These are phyloP conservation scores for Fusarium secorum DNA, from an alignment of 2,329 filamentous ascomycete species.

Conservation along the genomic window DNA sequence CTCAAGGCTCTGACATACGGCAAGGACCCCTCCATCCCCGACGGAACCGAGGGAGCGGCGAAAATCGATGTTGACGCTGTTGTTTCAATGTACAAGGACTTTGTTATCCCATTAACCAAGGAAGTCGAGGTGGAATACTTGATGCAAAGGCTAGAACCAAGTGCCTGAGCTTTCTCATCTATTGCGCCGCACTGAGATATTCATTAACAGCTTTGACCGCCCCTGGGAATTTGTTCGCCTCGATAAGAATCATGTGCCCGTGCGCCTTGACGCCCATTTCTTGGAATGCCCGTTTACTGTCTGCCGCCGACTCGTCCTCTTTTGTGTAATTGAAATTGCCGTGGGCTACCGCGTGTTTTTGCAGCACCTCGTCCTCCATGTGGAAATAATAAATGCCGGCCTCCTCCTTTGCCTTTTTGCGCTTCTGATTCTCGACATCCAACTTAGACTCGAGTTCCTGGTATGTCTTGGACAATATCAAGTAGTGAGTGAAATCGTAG, in stretches of 20 bases:
- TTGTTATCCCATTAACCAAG: slow-evolving; percentile 97
- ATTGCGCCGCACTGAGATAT: slow-evolving; percentile 69
- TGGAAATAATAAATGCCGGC: slow-evolving; percentile 87
- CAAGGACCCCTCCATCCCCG: slow-evolving; percentile 77
- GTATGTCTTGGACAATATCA: slow-evolving; percentile 93
- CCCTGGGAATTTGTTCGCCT: slow-evolving; percentile 76
- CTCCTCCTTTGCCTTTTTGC: slow-evolving; percentile 71
- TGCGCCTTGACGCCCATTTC: slow-evolving; percentile 87
- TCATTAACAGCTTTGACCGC: slow-evolving; percentile 80
- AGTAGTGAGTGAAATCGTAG: slow-evolving; percentile 91
- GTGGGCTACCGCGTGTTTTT: slow-evolving; percentile 74
- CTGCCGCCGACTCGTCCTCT: slow-evolving; percentile 80
- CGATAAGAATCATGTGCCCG: slow-evolving; percentile 87
- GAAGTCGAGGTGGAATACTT: slow-evolving; percentile 97
- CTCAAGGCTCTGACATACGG: slow-evolving; percentile 95
- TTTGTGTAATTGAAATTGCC: slow-evolving; percentile 82
- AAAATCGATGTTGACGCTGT: slow-evolving; percentile 96
- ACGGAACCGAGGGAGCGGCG: slow-evolving; percentile 61
- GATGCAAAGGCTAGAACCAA: slow-evolving; percentile 81
- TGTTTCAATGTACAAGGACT: slow-evolving; percentile 87
- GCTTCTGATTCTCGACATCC: slow-evolving; percentile 66
- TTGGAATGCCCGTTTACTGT: slow-evolving; percentile 94
- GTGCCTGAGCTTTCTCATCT: slow-evolving; percentile 40
- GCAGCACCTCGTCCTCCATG: slow-evolving; percentile 89
- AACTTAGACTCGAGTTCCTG: slow-evolving; percentile 84